Conservation (phyloP, 2,329 filamentous ascomycete species). For the Didymella pinodella region DNA sequence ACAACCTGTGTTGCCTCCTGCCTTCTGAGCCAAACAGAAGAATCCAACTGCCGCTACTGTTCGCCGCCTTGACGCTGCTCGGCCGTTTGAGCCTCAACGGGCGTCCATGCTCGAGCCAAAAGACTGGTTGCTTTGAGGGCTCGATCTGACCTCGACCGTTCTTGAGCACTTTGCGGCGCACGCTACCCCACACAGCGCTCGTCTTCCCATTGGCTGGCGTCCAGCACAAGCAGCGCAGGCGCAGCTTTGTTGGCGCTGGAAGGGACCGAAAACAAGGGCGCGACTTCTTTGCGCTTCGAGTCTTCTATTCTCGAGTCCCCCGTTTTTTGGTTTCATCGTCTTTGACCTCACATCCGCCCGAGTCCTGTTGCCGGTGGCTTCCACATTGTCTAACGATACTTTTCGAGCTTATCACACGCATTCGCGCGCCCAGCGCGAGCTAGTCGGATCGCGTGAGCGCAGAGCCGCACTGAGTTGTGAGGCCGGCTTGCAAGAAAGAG, state of each 20-base stretch:
- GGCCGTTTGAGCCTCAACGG: neutral
- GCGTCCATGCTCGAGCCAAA: neutral
- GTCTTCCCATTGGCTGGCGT: slow-evolving; percentile 6
- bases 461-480: slow-evolving; percentile 2
- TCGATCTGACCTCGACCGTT: slow-evolving; percentile 19
- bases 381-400: neutral
- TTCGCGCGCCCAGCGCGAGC: slow-evolving; percentile 1
- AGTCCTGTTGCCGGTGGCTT: neutral
- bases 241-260: slow-evolving; percentile 20
- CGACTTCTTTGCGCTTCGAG: slow-evolving; percentile 27
- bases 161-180: slow-evolving; percentile 11
- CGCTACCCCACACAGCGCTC: slow-evolving; percentile 11
- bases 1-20: neutral
- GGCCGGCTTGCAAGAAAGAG: slow-evolving; percentile 13
- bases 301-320: slow-evolving; percentile 2
- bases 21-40: neutral
- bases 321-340: neutral
- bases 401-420: slow-evolving; percentile 1
- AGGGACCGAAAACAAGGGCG: slow-evolving; percentile 23
- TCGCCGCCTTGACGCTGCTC: neutral
- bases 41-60: neutral
- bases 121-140: slow-evolving; percentile 6
- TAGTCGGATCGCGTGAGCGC: slow-evolving; percentile 3
- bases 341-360: neutral
- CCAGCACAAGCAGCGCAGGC: slow-evolving; percentile 15